These are phyloP conservation scores for Musa beccarii DNA, from an alignment of 176 grass and related monocot species.

Conservation along the genomic window DNA sequence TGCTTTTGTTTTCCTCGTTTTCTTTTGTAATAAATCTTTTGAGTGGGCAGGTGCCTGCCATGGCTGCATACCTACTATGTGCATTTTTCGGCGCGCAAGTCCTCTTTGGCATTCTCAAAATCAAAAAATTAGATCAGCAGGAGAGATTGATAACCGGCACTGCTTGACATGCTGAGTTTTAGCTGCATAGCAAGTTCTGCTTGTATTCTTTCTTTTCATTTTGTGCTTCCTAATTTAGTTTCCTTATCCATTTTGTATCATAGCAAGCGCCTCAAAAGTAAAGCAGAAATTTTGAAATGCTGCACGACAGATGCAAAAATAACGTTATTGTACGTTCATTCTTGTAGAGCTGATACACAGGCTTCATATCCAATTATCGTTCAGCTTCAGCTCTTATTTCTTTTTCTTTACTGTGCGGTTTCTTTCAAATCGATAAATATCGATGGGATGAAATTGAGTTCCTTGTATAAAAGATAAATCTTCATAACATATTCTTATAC, in stretches of 20 bases:
- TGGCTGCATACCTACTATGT: constrained; percentile 45
- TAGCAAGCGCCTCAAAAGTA: not conserved
- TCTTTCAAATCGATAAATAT: too few species aligned
- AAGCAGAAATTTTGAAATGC: not conserved
- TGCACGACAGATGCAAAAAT: not conserved
- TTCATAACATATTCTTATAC: too few species aligned
- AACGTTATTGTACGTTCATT: not conserved
- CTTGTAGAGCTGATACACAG: not conserved
- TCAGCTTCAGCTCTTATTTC: too few species aligned
- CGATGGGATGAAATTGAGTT: too few species aligned
- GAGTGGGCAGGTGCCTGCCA: constrained; percentile 54
- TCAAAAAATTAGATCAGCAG: constrained; percentile 77
- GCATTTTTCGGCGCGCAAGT: constrained; percentile 83
- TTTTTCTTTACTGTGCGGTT: too few species aligned
- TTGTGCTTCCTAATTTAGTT: constrained; percentile 1
- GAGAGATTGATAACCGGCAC: constrained; percentile 95
- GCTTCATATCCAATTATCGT: not conserved
- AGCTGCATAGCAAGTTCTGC: not conserved
- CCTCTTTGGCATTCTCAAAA: constrained; percentile 67
- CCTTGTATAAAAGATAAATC: too few species aligned
- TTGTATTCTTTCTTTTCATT: not conserved
- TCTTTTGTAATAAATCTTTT: not conserved
- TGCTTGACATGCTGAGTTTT: constrained; percentile 30
- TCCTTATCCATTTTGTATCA: not conserved
- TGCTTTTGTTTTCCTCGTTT: not conserved